A percentile compares a stretch with the other conserved stretches of the same genome.
Evolutionary conservation across 139 green algal species (phyloP).

Genomic region (Nannochloris sp.): DNA sequence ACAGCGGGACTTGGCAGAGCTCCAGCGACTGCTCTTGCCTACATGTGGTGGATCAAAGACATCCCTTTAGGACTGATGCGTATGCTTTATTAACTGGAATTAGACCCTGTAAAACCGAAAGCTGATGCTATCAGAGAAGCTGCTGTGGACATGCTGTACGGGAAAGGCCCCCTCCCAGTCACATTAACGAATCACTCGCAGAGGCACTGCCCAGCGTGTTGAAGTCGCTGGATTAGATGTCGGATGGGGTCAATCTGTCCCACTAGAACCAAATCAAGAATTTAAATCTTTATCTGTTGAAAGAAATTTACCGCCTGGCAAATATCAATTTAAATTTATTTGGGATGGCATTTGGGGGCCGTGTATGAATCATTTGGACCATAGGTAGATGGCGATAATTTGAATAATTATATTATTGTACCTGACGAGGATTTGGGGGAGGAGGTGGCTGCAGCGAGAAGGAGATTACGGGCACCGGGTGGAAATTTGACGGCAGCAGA

Average conservation of each 20-base stretch:
- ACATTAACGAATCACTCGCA: slow-evolving; percentile 31
- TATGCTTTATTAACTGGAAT: slow-evolving; percentile 41
- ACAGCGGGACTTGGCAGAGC: slow-evolving; percentile 89
- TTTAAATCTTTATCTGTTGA: slow-evolving; percentile 5
- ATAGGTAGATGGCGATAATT: slow-evolving; percentile 55
- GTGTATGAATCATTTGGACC: slow-evolving; percentile 65
- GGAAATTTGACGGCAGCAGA: slow-evolving; percentile 3
- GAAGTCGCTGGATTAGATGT: slow-evolving; percentile 89
- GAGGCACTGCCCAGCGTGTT: slow-evolving; percentile 14
- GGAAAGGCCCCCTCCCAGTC: slow-evolving; percentile 26
- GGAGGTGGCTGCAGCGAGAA: background rate
- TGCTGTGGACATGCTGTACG: slow-evolving; percentile 75
- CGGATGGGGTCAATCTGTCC: slow-evolving; percentile 73
- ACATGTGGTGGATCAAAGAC: slow-evolving; percentile 84
- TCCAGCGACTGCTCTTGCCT: slow-evolving; percentile 79
- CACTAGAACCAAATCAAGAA: slow-evolving; percentile 26
- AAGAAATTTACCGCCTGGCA: slow-evolving; percentile 39
- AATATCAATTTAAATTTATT: slow-evolving; percentile 89
- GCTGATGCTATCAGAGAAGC: slow-evolving; percentile 67
- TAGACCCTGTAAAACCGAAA: slow-evolving; percentile 48
- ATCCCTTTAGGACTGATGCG: slow-evolving; percentile 53
- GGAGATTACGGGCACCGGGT: background rate
- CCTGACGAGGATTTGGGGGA: background rate
- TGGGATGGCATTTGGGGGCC: slow-evolving; percentile 77
- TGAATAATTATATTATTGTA: slow-evolving; percentile 72